Percentiles rank a stretch among this genome's conserved stretches.
phyloP scores from a whole-genome alignment of 495 filamentous ascomycete genomes.

The Apodospora peruviana region DNA sequence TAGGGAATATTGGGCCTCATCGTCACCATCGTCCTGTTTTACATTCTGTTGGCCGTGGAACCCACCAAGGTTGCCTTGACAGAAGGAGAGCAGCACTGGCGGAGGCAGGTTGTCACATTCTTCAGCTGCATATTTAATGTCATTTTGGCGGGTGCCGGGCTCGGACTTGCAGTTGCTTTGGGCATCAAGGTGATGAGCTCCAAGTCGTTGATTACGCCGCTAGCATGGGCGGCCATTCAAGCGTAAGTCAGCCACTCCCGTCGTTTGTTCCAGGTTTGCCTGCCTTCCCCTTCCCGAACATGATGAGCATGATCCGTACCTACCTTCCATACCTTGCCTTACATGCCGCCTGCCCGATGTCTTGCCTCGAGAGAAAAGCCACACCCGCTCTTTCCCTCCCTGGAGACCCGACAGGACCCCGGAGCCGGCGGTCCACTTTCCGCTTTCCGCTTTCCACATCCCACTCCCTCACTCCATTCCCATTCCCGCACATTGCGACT shows the following conservation, averaged over 20 bases:
- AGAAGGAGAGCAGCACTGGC: conserved; percentile 27
- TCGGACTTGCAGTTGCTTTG: conserved; percentile 16
- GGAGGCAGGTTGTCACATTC: conserved; percentile 21
- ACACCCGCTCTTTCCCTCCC: too few relatives aligned
- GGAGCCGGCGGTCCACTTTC: too few relatives aligned
- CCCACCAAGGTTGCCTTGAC: conserved; percentile 15
- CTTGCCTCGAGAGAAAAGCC: too few relatives aligned
- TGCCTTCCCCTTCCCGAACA: background rate
- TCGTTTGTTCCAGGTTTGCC: background rate
- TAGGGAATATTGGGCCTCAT: conserved; percentile 20
- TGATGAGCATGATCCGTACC: too few relatives aligned
- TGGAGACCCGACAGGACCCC: too few relatives aligned
- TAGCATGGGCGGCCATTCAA: conserved; percentile 18
- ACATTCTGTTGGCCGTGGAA: conserved; percentile 16
- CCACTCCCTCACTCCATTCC: too few relatives aligned
- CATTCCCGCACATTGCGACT: too few relatives aligned
- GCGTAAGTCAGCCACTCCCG: conserved; percentile 11
- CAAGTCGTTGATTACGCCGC: conserved; percentile 18
- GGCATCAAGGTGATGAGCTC: conserved; percentile 12
- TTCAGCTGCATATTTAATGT: conserved; percentile 23
- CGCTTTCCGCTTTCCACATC: too few relatives aligned
- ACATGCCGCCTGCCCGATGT: too few relatives aligned
- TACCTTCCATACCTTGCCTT: too few relatives aligned
- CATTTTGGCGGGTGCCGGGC: conserved; percentile 19
- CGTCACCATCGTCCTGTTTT: conserved; percentile 18